Evolutionary conservation across 495 filamentous ascomycete genomes (phyloP), one percentile per base, ranked within the genome.

Genomic region (Cercophora scortea): DNA sequence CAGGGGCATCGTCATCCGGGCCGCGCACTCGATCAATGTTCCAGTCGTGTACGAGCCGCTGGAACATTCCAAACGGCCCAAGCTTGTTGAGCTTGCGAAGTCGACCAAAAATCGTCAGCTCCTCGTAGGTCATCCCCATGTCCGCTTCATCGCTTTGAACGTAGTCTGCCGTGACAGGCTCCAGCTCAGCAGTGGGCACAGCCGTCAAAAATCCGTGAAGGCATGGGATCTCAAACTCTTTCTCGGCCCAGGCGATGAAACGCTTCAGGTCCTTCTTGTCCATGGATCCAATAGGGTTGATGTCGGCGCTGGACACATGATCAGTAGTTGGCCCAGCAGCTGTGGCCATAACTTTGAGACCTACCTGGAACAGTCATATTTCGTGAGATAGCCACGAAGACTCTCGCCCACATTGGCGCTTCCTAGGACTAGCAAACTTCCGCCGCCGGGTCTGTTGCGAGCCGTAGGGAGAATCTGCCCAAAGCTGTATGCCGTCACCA

Each of bases 181-280:
- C 86, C n/a, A 95, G 77, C 64, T 96, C 90, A 1, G 89, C 90
- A 4, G 88, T 93, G 0, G 90, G 90, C 0, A 78, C 74, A 3
- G 90, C 90, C 13, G 75, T 69, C 18, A 94, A 64, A 71, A 96
- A 96, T 4, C 79, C 78, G 1, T 82, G 88, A 6, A 96, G 77
- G 52, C 87, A 82, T 0, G 88, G 88, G 6, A 96, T 62, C 18
- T 80, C 63, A 63, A 89, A 95, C 33, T 58, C 43, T 41, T 47
- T 63, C 46, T 65, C 62, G 3, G 85, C 79, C 73, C 81, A 91
- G 15, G 67, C 65, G 43, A 92, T 89, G 75, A 95, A 93, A 5
- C 75, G 67, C 61, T 87, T 91, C 4, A 95, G 69, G 56, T 95
- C 92, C 6, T 77, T 58, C 64, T 88, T 89, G 60, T 72, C 75